Evolutionary conservation across 2,329 filamentous ascomycete genomes (phyloP), one percentile per base, ranked within the genome.

Genomic region (Metarhizium rileyi): DNA sequence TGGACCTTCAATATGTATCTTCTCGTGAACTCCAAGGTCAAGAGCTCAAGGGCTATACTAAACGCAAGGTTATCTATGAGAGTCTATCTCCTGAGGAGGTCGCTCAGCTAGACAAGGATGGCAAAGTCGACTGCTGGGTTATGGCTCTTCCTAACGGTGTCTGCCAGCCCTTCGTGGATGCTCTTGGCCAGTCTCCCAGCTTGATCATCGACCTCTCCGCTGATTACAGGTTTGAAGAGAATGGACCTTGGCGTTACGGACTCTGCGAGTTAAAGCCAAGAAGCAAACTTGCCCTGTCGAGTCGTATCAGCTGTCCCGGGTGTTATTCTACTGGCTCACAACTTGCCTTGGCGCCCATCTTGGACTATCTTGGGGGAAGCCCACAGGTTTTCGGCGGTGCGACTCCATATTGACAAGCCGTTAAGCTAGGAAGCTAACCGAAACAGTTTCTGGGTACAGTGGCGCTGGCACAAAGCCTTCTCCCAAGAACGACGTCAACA

Each of bases 141-240:
- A 93, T 97, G 87, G 93, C 93, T 33, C 81, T 97, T 27, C 93
- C 91, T 42, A 98, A 97, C 63, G 87, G 88, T 53, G 89, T 95
- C 46, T 96, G 89, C 80, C 87, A 90, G 71, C 90, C 93, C 0
- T 98, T 86, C 58, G 86, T 97, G 9, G 88, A 97, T 55, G 91
- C 91, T 7, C 80, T 97, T 48, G 80, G 90, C 59, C 78, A 85
- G 61, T 80, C 77, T 28, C 16, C 20, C 54, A 90, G 86, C 58
- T 74, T 97, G 38, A 87, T 97, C 57, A 77, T 98, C 43, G 93
- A 98, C 66, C 78, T 98, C 33, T 95, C 90, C n/a, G 93, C 93
- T 52, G 93, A 98, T 70, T 94, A 95, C 70, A 84, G 91, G 46
- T 97, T 96, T 66, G 86, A 95, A 63, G 71, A 4, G 14, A 36